phyloP scores from a whole-genome alignment of 2,329 filamentous ascomycete genomes.

The Myriosclerotinia scirpicola region DNA sequence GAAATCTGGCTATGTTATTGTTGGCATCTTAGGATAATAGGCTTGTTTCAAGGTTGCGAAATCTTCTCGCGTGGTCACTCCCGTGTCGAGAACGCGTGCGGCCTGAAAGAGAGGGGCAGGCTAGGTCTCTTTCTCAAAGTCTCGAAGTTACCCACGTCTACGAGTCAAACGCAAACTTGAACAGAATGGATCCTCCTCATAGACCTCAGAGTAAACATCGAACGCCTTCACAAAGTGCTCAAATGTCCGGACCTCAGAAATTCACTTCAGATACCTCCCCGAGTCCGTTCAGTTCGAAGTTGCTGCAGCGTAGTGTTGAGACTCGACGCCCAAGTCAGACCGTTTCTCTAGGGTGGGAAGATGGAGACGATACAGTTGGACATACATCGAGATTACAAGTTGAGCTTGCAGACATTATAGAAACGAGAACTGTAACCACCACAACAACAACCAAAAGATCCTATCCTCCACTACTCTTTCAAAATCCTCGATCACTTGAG shows the following conservation, averaged over 20 bases:
- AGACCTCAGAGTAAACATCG: conserved; percentile 32
- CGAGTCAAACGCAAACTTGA: conserved; percentile 16
- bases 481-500: conserved; percentile 57
- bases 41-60: conserved; percentile 29
- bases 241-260: conserved; percentile 26
- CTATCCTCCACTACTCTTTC: conserved; percentile 82
- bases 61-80: conserved; percentile 31
- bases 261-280: conserved; percentile 34
- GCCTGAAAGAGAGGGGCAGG: conserved; percentile 28
- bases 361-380: conserved; percentile 33
- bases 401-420: conserved; percentile 63
- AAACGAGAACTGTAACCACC: conserved; percentile 77
- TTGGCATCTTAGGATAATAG: conserved; percentile 28
- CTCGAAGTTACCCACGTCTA: conserved; percentile 21
- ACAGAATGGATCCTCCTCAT: conserved; percentile 36
- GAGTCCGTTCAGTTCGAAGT: conserved; percentile 33
- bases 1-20: conserved; percentile 33
- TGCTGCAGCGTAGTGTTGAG: conserved; percentile 30
- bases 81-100: conserved; percentile 36
- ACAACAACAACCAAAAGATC: conserved; percentile 84
- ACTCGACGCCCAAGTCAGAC: conserved; percentile 33
- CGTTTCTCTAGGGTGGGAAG: conserved; percentile 37
- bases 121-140: conserved; percentile 17
- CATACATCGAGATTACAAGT: conserved; percentile 43
- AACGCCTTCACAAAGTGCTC: conserved; percentile 27